A percentile compares a stretch with the other conserved stretches of the same genome.
These are phyloP conservation scores for Thalia dealbata DNA, from an alignment of 176 grass and related monocot species.

Conservation along the genomic window DNA sequence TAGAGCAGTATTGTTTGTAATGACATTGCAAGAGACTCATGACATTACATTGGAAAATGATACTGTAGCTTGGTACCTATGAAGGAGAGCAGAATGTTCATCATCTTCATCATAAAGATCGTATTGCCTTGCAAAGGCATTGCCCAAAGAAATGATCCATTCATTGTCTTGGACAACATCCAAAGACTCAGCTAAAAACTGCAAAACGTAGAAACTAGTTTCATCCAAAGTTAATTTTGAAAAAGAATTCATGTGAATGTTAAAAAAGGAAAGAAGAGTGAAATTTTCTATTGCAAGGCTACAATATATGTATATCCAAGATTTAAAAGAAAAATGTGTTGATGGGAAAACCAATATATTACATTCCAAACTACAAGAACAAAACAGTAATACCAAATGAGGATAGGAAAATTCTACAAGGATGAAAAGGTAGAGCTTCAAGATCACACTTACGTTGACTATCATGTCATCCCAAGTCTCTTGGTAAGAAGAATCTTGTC, in stretches of 20 bases:
- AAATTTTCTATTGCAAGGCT: too few relatives aligned
- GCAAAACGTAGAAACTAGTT: slow-evolving; percentile 17
- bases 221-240: background rate
- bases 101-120: slow-evolving; percentile 68
- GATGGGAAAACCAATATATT: too few relatives aligned
- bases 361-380: too few relatives aligned
- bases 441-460: slow-evolving; percentile 68
- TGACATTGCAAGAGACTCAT: too few relatives aligned
- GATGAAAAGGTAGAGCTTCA: slow-evolving; percentile 3
- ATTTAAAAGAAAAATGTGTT: too few relatives aligned
- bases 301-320: too few relatives aligned
- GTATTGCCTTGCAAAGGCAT: slow-evolving; percentile 92
- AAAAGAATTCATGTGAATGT: too few relatives aligned
- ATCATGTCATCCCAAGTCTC: slow-evolving; percentile 99
- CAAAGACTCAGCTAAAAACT: slow-evolving; percentile 94
- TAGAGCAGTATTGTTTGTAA: too few relatives aligned
- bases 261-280: too few relatives aligned
- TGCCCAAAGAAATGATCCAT: slow-evolving; percentile 80
- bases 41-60: background rate
- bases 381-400: too few relatives aligned
- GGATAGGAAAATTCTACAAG: background rate
- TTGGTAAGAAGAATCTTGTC: slow-evolving; percentile 79
- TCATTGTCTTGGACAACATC: slow-evolving; percentile 81
- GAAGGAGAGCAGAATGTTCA: slow-evolving; percentile 74
- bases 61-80: slow-evolving; percentile 40